Evolutionary conservation across 495 filamentous ascomycete genomes (phyloP).

Genomic region (Zalerion maritima): DNA sequence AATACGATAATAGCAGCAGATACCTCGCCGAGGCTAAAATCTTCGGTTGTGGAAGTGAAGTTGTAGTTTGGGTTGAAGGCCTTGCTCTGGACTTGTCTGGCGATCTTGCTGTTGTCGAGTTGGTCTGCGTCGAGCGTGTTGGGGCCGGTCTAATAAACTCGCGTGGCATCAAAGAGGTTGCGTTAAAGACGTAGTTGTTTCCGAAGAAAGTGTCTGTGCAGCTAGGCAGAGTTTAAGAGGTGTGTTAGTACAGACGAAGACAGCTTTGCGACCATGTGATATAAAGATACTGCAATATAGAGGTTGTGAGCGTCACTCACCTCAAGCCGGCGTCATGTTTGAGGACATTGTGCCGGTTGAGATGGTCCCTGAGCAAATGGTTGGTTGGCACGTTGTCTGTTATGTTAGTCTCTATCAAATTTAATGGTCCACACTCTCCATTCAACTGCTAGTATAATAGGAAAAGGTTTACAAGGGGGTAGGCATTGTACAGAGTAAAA

Average conservation of each 20-base stretch:
- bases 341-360: constrained; percentile 29
- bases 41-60: constrained; percentile 18
- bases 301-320: constrained; percentile 10
- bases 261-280: no score
- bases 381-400: no score
- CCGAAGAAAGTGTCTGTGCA: constrained; percentile 29
- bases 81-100: constrained; percentile 23
- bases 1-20: constrained; percentile 29
- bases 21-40: constrained; percentile 28
- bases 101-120: constrained; percentile 27
- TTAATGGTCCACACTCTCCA: no score
- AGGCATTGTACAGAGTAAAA: constrained; percentile 26
- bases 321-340: constrained; percentile 36
- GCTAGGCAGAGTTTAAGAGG: no score
- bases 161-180: constrained; percentile 26
- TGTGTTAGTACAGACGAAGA: no score
- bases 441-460: no score
- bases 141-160: constrained; percentile 18
- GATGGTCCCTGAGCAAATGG: constrained; percentile 13
- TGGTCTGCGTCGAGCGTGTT: constrained; percentile 21
- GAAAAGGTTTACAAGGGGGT: no score
- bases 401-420: no score
- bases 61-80: constrained; percentile 26
- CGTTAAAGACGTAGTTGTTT: constrained; percentile 30
- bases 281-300: no score